A percentile compares a stretch with the other conserved stretches of the same genome.
Evolutionary conservation across 2,329 filamentous ascomycete species (phyloP).

Genomic region (Pseudogymnoascus sp.): DNA sequence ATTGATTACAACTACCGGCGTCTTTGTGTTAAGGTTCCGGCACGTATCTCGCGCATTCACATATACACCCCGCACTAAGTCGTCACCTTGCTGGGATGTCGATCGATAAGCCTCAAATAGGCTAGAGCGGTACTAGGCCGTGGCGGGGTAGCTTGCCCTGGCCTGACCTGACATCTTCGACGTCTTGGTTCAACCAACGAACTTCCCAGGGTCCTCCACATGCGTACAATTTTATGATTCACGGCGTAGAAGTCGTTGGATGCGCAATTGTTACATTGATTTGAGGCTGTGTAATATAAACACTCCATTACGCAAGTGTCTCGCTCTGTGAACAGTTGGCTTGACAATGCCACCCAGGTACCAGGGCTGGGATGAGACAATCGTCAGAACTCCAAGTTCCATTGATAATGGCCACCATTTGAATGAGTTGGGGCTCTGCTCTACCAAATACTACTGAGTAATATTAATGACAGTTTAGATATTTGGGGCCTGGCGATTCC

Average conservation of each 20-base stretch:
- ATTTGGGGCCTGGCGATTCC: neutral
- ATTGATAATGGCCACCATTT: neutral
- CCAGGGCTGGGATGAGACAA: neutral
- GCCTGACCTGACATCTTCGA: neutral
- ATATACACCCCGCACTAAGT: constrained; percentile 1
- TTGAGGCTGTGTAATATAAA: neutral
- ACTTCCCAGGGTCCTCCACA: neutral
- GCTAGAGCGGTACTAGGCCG: neutral
- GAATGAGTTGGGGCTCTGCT: neutral
- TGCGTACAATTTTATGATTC: neutral
- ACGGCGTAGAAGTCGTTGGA: neutral
- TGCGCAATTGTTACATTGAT: neutral
- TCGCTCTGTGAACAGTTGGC: neutral
- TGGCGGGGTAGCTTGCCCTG: neutral
- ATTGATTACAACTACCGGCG: neutral
- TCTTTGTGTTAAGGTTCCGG: neutral
- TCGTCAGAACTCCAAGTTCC: neutral
- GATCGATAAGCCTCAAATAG: constrained; percentile 5
- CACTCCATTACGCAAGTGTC: neutral
- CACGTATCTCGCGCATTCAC: neutral
- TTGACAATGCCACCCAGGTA: neutral
- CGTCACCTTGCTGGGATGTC: constrained; percentile 2
- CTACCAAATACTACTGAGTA: neutral
- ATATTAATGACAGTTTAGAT: neutral
- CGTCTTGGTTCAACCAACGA: neutral